Percentiles rank a stretch among this genome's conserved stretches.
These are phyloP conservation scores for Ceriops tagal DNA, from an alignment of 345 rosid genomes.

Conservation along the genomic window DNA sequence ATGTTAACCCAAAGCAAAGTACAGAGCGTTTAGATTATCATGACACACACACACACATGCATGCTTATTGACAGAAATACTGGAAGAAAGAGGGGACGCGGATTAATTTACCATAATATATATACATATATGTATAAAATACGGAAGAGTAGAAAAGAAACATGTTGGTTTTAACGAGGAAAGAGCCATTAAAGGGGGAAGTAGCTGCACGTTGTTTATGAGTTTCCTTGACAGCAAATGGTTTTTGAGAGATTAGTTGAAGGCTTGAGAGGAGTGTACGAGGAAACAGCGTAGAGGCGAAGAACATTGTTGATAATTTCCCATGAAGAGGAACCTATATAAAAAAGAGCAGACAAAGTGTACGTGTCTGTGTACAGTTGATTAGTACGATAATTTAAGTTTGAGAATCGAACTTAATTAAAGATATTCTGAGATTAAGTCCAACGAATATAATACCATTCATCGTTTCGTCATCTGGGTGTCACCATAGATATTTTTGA, in stretches of 20 bases:
- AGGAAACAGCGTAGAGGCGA: neutral
- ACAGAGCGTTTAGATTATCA: neutral
- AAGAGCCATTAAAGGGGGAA: conserved; percentile 6
- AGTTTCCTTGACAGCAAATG: neutral
- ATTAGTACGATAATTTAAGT: conserved; percentile 25
- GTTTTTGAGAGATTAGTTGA: neutral
- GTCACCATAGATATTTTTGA: conserved; percentile 19
- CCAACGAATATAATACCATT: conserved; percentile 10
- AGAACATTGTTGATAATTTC: neutral
- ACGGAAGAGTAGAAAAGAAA: conserved; percentile 13
- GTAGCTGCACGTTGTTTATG: neutral
- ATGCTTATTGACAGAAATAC: neutral
- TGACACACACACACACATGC: neutral
- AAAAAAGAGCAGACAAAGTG: neutral
- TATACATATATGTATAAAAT: too few species aligned
- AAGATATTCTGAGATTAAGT: conserved; percentile 15
- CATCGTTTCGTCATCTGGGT: conserved; percentile 38
- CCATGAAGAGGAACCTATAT: neutral
- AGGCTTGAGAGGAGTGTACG: neutral
- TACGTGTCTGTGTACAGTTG: neutral
- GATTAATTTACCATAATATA: neutral
- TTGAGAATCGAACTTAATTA: conserved; percentile 1
- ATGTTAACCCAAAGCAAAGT: conserved; percentile 25
- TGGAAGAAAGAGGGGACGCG: neutral
- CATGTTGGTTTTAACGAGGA: conserved; percentile 21